Evolutionary conservation across 2,329 filamentous ascomycete genomes (phyloP).

Genomic region (Ophiocordyceps camponoti-floridani): DNA sequence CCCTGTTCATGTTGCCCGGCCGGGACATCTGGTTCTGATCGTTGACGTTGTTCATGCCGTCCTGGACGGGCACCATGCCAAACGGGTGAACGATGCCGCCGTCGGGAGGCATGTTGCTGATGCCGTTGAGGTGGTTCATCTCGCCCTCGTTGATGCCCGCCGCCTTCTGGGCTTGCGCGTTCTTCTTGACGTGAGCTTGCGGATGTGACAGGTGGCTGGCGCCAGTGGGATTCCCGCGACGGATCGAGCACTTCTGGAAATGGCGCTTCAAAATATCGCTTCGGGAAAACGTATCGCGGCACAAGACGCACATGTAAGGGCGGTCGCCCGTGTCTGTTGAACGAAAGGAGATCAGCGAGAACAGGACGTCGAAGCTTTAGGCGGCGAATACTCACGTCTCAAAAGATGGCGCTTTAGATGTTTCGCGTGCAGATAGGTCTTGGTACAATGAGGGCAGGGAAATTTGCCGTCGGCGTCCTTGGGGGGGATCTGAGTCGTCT

Average conservation of each 20-base stretch:
- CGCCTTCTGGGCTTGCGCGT: slow-evolving; percentile 39
- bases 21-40: slow-evolving; percentile 45
- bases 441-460: slow-evolving; percentile 93
- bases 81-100: slow-evolving; percentile 36
- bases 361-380: slow-evolving; percentile 2
- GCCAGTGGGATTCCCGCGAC: slow-evolving; percentile 87
- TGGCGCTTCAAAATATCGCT: slow-evolving; percentile 98
- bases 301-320: slow-evolving; percentile 94
- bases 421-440: slow-evolving; percentile 94
- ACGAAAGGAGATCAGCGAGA: slow-evolving; percentile 9
- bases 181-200: slow-evolving; percentile 74
- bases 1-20: slow-evolving; percentile 40
- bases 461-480: slow-evolving; percentile 98
- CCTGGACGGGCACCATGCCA: slow-evolving; percentile 35
- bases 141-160: slow-evolving; percentile 33
- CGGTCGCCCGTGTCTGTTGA: slow-evolving; percentile 79
- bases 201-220: slow-evolving; percentile 89
- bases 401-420: slow-evolving; percentile 92
- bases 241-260: slow-evolving; percentile 97
- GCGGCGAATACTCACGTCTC: slow-evolving; percentile 54
- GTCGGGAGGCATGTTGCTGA: slow-evolving; percentile 39
- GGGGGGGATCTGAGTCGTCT: slow-evolving; percentile 71
- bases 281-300: slow-evolving; percentile 92
- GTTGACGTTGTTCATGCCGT: slow-evolving; percentile 42
- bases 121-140: slow-evolving; percentile 41